phyloP scores from a whole-genome alignment of 768 basidiomycete species.

The Rhizopogon roseolus region DNA sequence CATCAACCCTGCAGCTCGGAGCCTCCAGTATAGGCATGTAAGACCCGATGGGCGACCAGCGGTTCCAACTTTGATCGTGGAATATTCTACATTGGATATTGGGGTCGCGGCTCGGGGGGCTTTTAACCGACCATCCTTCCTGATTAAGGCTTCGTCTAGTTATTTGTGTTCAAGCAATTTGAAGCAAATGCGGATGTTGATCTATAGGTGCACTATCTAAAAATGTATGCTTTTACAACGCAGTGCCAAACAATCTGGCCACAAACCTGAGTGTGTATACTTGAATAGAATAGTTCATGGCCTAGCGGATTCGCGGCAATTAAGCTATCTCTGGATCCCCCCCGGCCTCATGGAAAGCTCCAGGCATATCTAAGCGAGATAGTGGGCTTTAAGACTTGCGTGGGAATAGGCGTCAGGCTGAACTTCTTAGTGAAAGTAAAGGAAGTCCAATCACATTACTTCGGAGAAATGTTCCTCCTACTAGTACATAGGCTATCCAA shows the following conservation, averaged over 20 bases:
- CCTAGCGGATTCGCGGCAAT: constrained; percentile 8
- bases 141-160: neutral
- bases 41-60: constrained; percentile 8
- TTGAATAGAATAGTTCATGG: neutral
- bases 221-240: neutral
- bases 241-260: neutral
- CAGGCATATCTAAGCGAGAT: constrained; percentile 27
- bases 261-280: constrained; percentile 16
- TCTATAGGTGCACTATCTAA: neutral
- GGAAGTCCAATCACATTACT: constrained; percentile 4
- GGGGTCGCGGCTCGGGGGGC: neutral
- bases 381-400: constrained; percentile 4
- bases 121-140: neutral
- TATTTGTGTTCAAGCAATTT: neutral
- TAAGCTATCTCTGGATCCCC: constrained; percentile 17
- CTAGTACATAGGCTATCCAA: neutral
- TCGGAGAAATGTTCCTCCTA: constrained; percentile 5
- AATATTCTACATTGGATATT: constrained; percentile 17
- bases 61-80: constrained; percentile 11
- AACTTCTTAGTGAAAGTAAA: constrained; percentile 2
- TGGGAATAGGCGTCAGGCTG: constrained; percentile 1
- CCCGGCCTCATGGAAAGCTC: constrained; percentile 24
- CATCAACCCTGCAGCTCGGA: constrained; percentile 1
- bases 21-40: constrained; percentile 3
- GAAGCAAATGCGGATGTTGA: neutral